Conservation (phyloP, 768 basidiomycete genomes). For the Clitopilus passeckerianus region DNA sequence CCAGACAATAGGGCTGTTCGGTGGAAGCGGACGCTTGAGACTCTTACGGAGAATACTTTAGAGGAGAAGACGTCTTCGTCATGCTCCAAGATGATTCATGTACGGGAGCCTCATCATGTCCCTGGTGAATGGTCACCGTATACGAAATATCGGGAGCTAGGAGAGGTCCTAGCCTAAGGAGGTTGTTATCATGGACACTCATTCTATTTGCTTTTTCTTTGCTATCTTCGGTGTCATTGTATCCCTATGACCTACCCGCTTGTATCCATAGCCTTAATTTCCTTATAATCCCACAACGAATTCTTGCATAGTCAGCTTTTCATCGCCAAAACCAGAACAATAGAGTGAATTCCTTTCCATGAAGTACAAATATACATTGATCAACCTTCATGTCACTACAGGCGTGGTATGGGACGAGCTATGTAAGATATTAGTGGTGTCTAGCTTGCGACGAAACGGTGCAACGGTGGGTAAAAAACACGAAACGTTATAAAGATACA, state of each 20-base stretch:
- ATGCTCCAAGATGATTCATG: background rate
- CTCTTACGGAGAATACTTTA: background rate
- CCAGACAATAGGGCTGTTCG: constrained; percentile 21
- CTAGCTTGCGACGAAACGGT: background rate
- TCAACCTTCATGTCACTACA: background rate
- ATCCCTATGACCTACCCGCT: background rate
- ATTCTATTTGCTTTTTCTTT: background rate
- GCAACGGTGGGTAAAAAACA: background rate
- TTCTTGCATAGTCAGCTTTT: background rate
- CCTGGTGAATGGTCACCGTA: background rate
- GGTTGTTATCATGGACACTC: background rate
- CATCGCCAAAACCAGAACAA: background rate
- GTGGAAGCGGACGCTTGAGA: constrained; percentile 19
- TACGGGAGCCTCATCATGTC: background rate
- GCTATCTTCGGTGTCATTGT: background rate
- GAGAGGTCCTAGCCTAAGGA: background rate
- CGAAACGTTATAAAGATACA: background rate
- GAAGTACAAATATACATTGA: background rate
- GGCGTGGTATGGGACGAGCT: background rate
- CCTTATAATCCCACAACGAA: background rate
- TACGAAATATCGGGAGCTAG: background rate
- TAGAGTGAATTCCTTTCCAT: background rate
- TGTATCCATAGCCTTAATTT: background rate
- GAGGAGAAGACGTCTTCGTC: background rate
- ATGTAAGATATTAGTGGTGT: background rate